Evolutionary conservation across 805 yeast genomes (phyloP).

Genomic region (Lipomyces sp.): DNA sequence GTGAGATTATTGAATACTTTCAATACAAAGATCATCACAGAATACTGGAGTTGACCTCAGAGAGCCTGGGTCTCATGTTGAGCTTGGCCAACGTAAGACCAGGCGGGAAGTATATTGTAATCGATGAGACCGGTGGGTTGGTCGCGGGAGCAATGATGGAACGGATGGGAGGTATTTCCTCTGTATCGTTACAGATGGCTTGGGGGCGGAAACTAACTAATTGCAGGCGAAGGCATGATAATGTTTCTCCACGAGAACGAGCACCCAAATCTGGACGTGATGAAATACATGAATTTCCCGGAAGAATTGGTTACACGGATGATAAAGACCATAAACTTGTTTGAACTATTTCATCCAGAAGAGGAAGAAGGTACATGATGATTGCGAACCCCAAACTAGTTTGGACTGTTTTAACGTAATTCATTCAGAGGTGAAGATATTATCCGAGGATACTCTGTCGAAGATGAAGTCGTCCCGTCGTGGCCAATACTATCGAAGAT

Average conservation of each 20-base stretch:
- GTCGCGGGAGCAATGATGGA: slow-evolving; percentile 83
- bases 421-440: slow-evolving; percentile 42
- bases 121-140: slow-evolving; percentile 97
- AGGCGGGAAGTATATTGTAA: slow-evolving; percentile 84
- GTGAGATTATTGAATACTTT: slow-evolving; percentile 72
- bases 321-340: slow-evolving; percentile 72
- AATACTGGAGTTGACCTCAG: slow-evolving; percentile 82
- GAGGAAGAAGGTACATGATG: slow-evolving; percentile 53
- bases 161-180: slow-evolving; percentile 63
- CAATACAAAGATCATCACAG: slow-evolving; percentile 74
- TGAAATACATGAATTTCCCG: slow-evolving; percentile 65
- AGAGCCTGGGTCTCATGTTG: slow-evolving; percentile 76
- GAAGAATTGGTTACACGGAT: slow-evolving; percentile 57
- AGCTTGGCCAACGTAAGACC: slow-evolving; percentile 82
- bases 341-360: slow-evolving; percentile 84
- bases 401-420: not conserved
- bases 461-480: slow-evolving; percentile 63
- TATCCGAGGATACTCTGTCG: slow-evolving; percentile 57
- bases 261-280: slow-evolving; percentile 78
- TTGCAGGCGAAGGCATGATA: slow-evolving; percentile 60
- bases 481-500: slow-evolving; percentile 69
- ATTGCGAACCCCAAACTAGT: slow-evolving; percentile 38
- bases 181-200: no score
- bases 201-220: not conserved
- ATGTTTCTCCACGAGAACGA: slow-evolving; percentile 88